These are phyloP conservation scores for Ceriops zippeliana DNA, from an alignment of 345 rosid species.

Conservation along the genomic window DNA sequence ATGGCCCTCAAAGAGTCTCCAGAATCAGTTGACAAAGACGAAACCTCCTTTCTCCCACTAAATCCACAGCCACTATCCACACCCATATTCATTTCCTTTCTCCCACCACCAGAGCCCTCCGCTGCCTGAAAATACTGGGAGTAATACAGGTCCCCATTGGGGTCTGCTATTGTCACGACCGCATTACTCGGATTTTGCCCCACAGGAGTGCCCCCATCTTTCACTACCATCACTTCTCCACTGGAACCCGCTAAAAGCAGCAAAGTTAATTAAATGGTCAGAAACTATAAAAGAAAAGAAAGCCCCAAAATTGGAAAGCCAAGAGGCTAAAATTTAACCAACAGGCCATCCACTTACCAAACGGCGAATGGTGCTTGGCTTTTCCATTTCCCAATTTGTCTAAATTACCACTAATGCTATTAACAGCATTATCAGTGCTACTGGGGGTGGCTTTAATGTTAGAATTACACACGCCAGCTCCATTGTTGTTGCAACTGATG, in stretches of 20 bases:
- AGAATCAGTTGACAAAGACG: constrained; percentile 40
- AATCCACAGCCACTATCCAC: constrained; percentile 55
- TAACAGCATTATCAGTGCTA: background rate
- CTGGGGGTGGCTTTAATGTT: constrained; percentile 12
- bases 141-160: constrained; percentile 50
- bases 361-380: constrained; percentile 26
- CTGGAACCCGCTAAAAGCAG: constrained; percentile 22
- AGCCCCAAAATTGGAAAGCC: constrained; percentile 9
- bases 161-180: constrained; percentile 45
- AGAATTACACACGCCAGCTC: constrained; percentile 6
- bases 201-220: constrained; percentile 37
- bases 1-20: constrained; percentile 69
- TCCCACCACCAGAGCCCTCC: constrained; percentile 48
- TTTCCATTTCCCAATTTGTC: constrained; percentile 35
- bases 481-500: constrained; percentile 16
- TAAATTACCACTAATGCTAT: background rate
- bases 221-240: constrained; percentile 40
- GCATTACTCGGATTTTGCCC: constrained; percentile 35
- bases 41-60: constrained; percentile 66
- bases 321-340: background rate
- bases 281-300: background rate
- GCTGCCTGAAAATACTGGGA: constrained; percentile 44
- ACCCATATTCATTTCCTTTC: constrained; percentile 49
- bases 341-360: constrained; percentile 19
- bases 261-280: background rate